Conservation (phyloP, 192 early-diverging fungal genomes). For the Tieghemiomyces parasiticus region DNA sequence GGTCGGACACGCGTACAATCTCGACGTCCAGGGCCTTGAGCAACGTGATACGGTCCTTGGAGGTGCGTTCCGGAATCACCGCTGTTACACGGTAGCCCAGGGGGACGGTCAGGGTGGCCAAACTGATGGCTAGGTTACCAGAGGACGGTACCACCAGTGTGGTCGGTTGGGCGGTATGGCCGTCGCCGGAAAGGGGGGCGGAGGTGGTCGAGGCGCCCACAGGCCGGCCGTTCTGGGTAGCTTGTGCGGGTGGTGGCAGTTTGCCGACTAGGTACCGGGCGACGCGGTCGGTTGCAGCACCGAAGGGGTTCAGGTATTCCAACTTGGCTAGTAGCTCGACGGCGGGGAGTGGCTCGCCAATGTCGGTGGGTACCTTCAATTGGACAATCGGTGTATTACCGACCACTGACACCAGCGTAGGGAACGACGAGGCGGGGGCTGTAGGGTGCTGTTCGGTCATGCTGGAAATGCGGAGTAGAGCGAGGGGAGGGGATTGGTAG, state of each 20-base stretch:
- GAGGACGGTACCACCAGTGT: slow-evolving; percentile 51
- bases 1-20: slow-evolving; percentile 53
- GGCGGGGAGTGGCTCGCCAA: slow-evolving; percentile 9
- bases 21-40: slow-evolving; percentile 51
- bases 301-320: slow-evolving; percentile 56
- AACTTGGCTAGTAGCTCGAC: slow-evolving; percentile 55
- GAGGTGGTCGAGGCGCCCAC: no score
- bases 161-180: no score
- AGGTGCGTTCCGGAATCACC: slow-evolving; percentile 47
- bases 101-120: slow-evolving; percentile 36
- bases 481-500: no score
- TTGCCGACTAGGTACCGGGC: slow-evolving; percentile 29
- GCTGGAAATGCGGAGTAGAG: no score
- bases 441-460: no score
- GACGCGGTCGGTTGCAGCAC: slow-evolving; percentile 59
- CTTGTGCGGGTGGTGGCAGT: slow-evolving; percentile 18
- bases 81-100: slow-evolving; percentile 30
- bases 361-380: slow-evolving; percentile 16
- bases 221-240: no score
- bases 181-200: not conserved
- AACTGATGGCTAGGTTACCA: slow-evolving; percentile 52
- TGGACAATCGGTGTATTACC: slow-evolving; percentile 46
- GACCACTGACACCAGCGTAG: slow-evolving; percentile 13
- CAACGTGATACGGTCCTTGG: slow-evolving; percentile 44
- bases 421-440: no score